Percentiles rank a stretch among this genome's conserved stretches.
These are phyloP conservation scores for Coniophora puteana DNA, from an alignment of 1,284 basidiomycete genomes.

Conservation along the genomic window DNA sequence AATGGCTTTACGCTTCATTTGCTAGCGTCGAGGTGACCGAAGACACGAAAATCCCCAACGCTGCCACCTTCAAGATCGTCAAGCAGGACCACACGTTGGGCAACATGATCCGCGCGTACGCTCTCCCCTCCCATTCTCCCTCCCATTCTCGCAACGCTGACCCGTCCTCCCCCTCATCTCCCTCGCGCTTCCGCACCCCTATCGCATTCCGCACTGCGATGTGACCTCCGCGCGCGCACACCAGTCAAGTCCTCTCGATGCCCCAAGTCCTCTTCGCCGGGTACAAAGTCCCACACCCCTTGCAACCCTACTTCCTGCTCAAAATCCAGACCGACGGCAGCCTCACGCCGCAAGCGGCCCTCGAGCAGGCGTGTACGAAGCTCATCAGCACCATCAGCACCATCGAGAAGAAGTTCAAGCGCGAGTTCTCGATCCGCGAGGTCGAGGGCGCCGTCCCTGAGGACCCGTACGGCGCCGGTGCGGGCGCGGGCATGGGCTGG, in stretches of 20 bases:
- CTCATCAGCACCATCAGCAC: conserved; percentile 75
- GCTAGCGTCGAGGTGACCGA: conserved; percentile 85
- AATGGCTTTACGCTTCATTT: conserved; percentile 2
- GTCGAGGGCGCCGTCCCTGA: conserved; percentile 52
- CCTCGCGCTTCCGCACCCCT: background rate
- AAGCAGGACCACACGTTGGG: conserved; percentile 98
- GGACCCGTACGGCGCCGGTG: conserved; percentile 54
- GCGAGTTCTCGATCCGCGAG: conserved; percentile 74
- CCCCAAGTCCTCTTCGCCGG: conserved; percentile 91
- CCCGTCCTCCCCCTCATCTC: background rate
- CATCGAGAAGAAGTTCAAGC: conserved; percentile 70
- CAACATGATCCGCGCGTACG: conserved; percentile 93
- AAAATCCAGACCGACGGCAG: conserved; percentile 95
- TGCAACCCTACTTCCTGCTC: conserved; percentile 90
- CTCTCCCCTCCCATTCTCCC: conserved; percentile 16
- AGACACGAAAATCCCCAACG: conserved; percentile 97
- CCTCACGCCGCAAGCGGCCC: conserved; percentile 77
- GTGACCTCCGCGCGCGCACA: too few relatives aligned
- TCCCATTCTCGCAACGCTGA: background rate
- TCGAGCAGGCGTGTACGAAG: conserved; percentile 82
- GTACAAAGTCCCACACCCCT: conserved; percentile 96
- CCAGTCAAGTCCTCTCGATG: conserved; percentile 83
- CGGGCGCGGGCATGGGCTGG: conserved; percentile 31
- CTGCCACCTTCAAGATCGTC: conserved; percentile 89
- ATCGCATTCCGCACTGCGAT: too few relatives aligned